Conservation (phyloP, 441 rosid genomes). For the Biscutella laevigata region DNA sequence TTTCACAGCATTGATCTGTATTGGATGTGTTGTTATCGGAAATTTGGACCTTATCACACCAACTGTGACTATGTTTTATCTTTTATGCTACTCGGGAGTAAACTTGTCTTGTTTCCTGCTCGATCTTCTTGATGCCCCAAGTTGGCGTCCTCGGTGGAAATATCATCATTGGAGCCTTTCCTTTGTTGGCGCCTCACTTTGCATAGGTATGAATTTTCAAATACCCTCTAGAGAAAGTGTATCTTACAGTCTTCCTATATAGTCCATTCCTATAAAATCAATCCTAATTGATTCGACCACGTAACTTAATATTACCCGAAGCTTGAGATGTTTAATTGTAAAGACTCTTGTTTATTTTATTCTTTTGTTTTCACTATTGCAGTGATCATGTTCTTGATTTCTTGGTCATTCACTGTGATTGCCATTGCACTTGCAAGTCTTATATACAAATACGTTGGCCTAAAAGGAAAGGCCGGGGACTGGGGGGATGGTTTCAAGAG, state of each 20-base stretch:
- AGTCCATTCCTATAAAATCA: background rate
- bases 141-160: constrained; percentile 99
- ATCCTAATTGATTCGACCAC: background rate
- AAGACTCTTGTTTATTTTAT: constrained; percentile 11
- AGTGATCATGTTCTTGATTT: constrained; percentile 99
- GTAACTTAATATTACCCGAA: background rate
- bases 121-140: constrained; percentile 98
- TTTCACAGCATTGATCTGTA: constrained; percentile 83
- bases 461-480: constrained; percentile 98
- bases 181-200: constrained; percentile 83
- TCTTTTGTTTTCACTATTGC: constrained; percentile 27
- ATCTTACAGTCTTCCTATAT: background rate
- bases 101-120: constrained; percentile 98
- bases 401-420: constrained; percentile 90
- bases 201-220: constrained; percentile 53
- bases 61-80: constrained; percentile 93
- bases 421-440: constrained; percentile 95
- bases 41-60: constrained; percentile 98
- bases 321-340: background rate
- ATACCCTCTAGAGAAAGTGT: background rate
- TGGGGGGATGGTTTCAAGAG: constrained; percentile 99
- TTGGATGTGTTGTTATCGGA: constrained; percentile 88
- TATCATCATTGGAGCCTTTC: constrained; percentile 99
- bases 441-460: constrained; percentile 90
- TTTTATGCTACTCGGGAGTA: constrained; percentile 89